These are phyloP conservation scores for Polyporus tsugae DNA, from an alignment of 1,284 basidiomycete species.

Conservation along the genomic window DNA sequence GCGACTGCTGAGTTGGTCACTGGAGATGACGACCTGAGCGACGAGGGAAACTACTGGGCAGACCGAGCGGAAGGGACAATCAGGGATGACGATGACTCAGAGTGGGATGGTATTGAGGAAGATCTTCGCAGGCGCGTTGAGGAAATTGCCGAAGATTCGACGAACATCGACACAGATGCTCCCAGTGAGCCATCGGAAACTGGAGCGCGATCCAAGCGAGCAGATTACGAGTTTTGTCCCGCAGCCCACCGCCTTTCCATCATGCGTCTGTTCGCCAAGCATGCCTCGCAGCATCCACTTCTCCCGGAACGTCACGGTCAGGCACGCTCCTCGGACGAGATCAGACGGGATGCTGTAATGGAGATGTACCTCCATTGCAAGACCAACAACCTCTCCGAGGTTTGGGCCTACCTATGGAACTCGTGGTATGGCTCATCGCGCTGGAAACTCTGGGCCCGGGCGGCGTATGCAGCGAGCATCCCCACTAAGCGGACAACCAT, in stretches of 20 bases:
- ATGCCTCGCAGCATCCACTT: constrained; percentile 26
- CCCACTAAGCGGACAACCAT: constrained; percentile 27
- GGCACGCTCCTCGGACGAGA: no score
- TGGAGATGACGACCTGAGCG: no score
- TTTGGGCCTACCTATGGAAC: constrained; percentile 34
- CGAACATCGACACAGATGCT: no score
- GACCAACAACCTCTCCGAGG: constrained; percentile 21
- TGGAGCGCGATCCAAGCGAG: no score
- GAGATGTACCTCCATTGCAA: constrained; percentile 32
- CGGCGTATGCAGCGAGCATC: constrained; percentile 15
- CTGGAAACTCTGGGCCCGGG: constrained; percentile 29
- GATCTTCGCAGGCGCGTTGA: no score
- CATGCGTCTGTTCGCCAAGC: constrained; percentile 25
- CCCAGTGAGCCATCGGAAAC: no score
- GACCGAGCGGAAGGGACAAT: no score
- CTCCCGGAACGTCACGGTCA: constrained; percentile 29
- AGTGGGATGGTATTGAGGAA: no score
- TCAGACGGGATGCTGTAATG: constrained; percentile 21
- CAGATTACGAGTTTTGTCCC: constrained; percentile 27
- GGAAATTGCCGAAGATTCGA: no score
- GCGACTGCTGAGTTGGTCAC: no score
- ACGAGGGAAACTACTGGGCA: no score
- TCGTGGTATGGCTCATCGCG: constrained; percentile 25
- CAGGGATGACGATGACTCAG: no score
- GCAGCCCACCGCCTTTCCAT: constrained; percentile 20